Percentiles rank a stretch among this genome's conserved stretches.
phyloP scores from a whole-genome alignment of 2,329 filamentous ascomycete species.

The Aspergillus hortae region DNA sequence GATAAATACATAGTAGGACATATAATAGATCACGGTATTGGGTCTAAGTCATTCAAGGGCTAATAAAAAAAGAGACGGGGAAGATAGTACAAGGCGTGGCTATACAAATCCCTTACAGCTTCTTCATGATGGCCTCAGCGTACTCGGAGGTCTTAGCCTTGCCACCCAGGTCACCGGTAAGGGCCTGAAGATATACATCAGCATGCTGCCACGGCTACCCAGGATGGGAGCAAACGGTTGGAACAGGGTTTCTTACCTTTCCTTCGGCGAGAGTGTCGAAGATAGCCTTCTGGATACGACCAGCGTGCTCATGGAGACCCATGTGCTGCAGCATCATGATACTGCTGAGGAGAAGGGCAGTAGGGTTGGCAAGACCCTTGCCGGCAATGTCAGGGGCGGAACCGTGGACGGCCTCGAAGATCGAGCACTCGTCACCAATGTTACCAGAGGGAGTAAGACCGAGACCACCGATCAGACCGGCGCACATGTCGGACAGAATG shows the following conservation, averaged over 20 bases:
- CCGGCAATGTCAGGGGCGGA: constrained; percentile 95
- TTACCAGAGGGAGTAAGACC: constrained; percentile 97
- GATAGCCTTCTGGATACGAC: constrained; percentile 87
- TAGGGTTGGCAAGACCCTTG: constrained; percentile 95
- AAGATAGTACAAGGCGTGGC: constrained; percentile 35
- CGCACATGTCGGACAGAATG: constrained; percentile 99
- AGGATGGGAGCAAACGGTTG: not conserved
- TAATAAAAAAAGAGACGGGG: constrained; percentile 25
- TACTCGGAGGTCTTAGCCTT: constrained; percentile 96
- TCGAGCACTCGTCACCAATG: constrained; percentile 98
- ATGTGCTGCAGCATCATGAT: constrained; percentile 99
- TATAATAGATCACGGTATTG: constrained; percentile 36
- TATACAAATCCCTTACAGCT: constrained; percentile 41
- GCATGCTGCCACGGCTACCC: not conserved
- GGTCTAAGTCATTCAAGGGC: constrained; percentile 36
- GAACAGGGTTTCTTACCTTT: constrained; percentile 57
- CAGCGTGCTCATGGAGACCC: constrained; percentile 79
- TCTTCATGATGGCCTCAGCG: constrained; percentile 81
- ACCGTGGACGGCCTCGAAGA: constrained; percentile 99
- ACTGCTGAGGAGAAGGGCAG: constrained; percentile 87
- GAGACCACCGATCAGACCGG: constrained; percentile 94
- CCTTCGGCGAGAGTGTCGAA: constrained; percentile 95
- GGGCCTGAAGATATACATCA: constrained; percentile 44
- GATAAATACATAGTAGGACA: constrained; percentile 33
- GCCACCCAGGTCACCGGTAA: constrained; percentile 94